These are phyloP conservation scores for Silene noctiflora DNA, from an alignment of 179 eudicot genomes.

Conservation along the genomic window DNA sequence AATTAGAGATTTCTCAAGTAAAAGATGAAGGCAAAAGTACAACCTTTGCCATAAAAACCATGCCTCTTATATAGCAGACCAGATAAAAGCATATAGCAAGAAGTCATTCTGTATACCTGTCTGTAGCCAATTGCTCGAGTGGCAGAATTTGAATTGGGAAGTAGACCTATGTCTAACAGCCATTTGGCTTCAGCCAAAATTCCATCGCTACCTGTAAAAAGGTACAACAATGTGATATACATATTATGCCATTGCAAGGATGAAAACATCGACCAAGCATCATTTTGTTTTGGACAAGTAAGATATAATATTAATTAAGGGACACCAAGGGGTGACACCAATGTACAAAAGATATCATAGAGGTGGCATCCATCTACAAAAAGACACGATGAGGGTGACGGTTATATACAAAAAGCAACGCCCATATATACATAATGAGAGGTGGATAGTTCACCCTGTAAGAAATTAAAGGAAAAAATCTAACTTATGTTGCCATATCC, in stretches of 20 bases:
- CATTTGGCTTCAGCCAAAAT: slow-evolving; percentile 80
- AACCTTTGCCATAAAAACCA: neutral
- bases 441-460: neutral
- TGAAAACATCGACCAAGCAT: neutral
- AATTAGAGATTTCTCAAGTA: too few relatives aligned
- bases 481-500: neutral
- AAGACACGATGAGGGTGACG: too few relatives aligned
- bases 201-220: slow-evolving; percentile 58
- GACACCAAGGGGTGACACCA: too few relatives aligned
- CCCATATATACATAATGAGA: neutral
- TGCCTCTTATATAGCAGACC: neutral
- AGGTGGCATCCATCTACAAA: too few relatives aligned
- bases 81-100: neutral
- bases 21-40: too few relatives aligned
- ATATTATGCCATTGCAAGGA: neutral
- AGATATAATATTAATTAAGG: too few relatives aligned
- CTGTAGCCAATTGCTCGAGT: slow-evolving; percentile 94
- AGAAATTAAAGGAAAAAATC: neutral
- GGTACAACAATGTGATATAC: slow-evolving; percentile 15
- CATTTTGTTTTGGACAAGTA: neutral
- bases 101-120: slow-evolving; percentile 49
- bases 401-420: neutral
- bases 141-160: slow-evolving; percentile 90
- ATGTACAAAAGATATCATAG: neutral
- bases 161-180: slow-evolving; percentile 92